Evolutionary conservation across 1,284 basidiomycete species (phyloP).

Genomic region (Ceratobasidium sp.): DNA sequence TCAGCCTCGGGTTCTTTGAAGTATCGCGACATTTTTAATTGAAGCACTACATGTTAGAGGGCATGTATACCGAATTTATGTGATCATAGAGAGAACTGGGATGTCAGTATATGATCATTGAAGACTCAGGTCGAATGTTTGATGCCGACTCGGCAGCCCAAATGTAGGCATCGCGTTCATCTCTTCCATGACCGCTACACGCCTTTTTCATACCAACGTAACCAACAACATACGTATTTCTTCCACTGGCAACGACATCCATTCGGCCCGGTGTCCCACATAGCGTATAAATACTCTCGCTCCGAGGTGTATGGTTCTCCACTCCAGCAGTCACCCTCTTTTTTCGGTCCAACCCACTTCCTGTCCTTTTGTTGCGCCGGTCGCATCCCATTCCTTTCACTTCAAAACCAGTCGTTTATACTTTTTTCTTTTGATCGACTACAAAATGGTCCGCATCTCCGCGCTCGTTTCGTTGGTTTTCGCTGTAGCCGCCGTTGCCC

Average conservation of each 20-base stretch:
- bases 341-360: conserved; percentile 21
- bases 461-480: conserved; percentile 14
- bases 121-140: no score
- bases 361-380: conserved; percentile 26
- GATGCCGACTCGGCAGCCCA: no score
- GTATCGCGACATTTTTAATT: no score
- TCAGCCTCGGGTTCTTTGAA: background rate
- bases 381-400: conserved; percentile 12
- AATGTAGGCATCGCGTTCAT: no score
- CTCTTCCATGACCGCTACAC: background rate
- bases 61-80: no score
- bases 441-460: conserved; percentile 14
- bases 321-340: conserved; percentile 33
- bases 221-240: background rate
- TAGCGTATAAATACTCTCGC: background rate
- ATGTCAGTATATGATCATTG: no score
- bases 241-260: background rate
- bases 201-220: background rate
- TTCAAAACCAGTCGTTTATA: background rate
- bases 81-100: no score
- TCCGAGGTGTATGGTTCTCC: background rate
- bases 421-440: background rate
- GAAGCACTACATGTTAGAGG: no score
- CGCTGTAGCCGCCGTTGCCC: conserved; percentile 16
- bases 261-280: background rate